Conservation (phyloP, 2,329 filamentous ascomycete genomes). For the Diaporthe ilicicola region DNA sequence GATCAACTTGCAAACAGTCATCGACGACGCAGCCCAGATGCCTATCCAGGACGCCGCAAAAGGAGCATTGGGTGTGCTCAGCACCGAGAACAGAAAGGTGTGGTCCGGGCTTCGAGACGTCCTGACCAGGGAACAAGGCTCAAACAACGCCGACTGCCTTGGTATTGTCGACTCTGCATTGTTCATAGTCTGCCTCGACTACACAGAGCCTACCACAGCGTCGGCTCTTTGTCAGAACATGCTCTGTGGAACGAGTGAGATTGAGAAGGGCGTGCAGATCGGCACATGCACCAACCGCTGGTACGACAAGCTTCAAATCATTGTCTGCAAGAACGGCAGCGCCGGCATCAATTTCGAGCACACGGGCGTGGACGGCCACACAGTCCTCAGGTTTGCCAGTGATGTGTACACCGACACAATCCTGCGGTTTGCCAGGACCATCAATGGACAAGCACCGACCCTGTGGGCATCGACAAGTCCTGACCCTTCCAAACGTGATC, state of each 20-base stretch:
- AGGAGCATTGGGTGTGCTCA: conserved; percentile 89
- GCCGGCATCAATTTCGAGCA: conserved; percentile 99
- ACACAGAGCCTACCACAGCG: conserved; percentile 82
- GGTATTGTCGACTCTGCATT: conserved; percentile 93
- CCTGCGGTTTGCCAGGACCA: conserved; percentile 90
- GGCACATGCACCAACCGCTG: conserved; percentile 98
- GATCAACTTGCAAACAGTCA: conserved; percentile 89
- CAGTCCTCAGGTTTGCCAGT: conserved; percentile 93
- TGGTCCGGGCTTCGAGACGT: conserved; percentile 94
- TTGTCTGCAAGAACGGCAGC: conserved; percentile 98
- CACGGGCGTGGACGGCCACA: conserved; percentile 97
- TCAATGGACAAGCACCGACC: conserved; percentile 91
- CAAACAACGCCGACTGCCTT: conserved; percentile 96
- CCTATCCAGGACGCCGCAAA: conserved; percentile 97
- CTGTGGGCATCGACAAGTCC: conserved; percentile 92
- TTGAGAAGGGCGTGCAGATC: conserved; percentile 93
- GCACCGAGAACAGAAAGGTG: conserved; percentile 94
- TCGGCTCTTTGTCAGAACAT: conserved; percentile 96
- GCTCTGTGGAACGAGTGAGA: conserved; percentile 93
- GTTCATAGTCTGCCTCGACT: conserved; percentile 92
- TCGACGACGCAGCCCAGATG: conserved; percentile 88
- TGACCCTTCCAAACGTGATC: conserved; percentile 91
- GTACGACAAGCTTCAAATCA: conserved; percentile 99
- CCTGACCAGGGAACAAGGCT: conserved; percentile 83
- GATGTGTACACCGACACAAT: conserved; percentile 99